Percentiles rank a stretch among this genome's conserved stretches.
Evolutionary conservation across 75 land plant species (phyloP).

Genomic region (Sequoia sempervirens): DNA sequence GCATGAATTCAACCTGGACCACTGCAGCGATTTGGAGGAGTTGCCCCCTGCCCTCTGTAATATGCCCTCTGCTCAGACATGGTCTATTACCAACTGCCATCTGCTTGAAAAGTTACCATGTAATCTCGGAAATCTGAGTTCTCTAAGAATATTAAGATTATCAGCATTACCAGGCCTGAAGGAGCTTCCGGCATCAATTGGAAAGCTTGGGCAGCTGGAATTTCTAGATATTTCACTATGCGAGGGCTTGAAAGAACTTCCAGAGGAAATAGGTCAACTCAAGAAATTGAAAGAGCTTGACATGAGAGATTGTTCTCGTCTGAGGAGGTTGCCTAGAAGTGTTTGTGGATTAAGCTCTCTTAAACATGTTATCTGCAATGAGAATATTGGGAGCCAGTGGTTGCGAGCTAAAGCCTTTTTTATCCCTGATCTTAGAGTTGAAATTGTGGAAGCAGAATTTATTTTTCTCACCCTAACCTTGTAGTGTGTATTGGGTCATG

Average conservation of each 20-base stretch:
- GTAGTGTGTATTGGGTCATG: too few relatives aligned
- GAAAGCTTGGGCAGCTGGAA: too few relatives aligned
- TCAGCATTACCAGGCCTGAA: slow-evolving; percentile 34
- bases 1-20: slow-evolving; percentile 22
- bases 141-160: slow-evolving; percentile 32
- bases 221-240: too few relatives aligned
- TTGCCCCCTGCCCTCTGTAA: too few relatives aligned
- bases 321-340: slow-evolving; percentile 31
- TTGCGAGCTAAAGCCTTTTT: background rate
- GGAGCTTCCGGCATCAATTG: slow-evolving; percentile 21
- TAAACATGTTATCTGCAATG: slow-evolving; percentile 46
- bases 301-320: slow-evolving; percentile 49
- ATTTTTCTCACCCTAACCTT: too few relatives aligned
- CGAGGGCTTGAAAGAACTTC: slow-evolving; percentile 15
- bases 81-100: slow-evolving; percentile 48
- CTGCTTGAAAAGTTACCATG: slow-evolving; percentile 30
- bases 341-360: slow-evolving; percentile 16
- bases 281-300: slow-evolving; percentile 43
- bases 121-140: slow-evolving; percentile 27
- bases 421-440: too few relatives aligned
- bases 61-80: background rate
- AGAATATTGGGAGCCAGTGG: slow-evolving; percentile 40
- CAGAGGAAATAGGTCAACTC: slow-evolving; percentile 31
- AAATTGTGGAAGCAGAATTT: too few relatives aligned
- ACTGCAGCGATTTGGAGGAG: too few relatives aligned